Evolutionary conservation across 2,329 filamentous ascomycete genomes (phyloP), one percentile per base, ranked within the genome.

Genomic region (Pseudogymnoascus sp.): DNA sequence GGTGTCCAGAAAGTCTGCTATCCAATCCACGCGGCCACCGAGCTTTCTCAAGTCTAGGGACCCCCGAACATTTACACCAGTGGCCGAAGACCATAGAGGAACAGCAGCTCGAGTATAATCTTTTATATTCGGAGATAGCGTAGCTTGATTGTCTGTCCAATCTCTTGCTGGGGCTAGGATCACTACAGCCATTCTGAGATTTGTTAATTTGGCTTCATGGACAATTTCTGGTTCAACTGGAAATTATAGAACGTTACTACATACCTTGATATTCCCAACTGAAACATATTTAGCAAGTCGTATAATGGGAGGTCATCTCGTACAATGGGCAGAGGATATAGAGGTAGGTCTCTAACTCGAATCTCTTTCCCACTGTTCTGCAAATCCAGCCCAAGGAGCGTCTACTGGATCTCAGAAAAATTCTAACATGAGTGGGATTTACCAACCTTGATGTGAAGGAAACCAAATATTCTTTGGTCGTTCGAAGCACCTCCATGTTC

Each of bases 311-410:
- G 68, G 28, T 70, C 66, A 18, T 69, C 68, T 37, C 66, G 64
- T 8, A 72, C 66, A 28, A 72, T 69, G 5, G 70, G 70, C 18
- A 72, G 34, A 34, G 70, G 70, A 63, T 72, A 70, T 7, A 72
- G 36, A 12, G 64, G 64, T 2, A 72, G 61, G 61, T 71, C 70
- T 63, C 63, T 69, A n/a, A 72, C 70, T 14, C 62, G 62, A 6
- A 69, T 36, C 4, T 44, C 40, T 10, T 25, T 64, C 3, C 50
- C 7, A 60, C 18, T 53, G 21, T 50, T 44, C 4, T 66, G 65
- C 11, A 67, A 28, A 25, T 69, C 64, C 3, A 70, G 10, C 16
- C 68, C 68, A 21, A 71, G 37, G 38, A 71, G 67, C 38, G 66
- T 67, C 69, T 71, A 53, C 14, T 53, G 25, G 25, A 18, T 16